Evolutionary conservation across 371 early-diverging fungal genomes (phyloP).

Genomic region (Thermomucor indicae-seudaticae): DNA sequence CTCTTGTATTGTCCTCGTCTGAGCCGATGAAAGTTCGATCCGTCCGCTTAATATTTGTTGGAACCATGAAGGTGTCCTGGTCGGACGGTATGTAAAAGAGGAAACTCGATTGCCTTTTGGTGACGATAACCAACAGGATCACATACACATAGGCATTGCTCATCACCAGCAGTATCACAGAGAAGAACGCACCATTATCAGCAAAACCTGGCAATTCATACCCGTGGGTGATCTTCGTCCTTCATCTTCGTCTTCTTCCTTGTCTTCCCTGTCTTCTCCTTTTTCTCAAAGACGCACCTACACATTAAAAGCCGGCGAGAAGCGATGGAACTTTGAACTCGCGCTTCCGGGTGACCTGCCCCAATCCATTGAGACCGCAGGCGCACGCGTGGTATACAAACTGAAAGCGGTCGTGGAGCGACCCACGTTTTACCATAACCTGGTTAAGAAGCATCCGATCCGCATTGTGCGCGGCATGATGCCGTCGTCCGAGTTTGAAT

Average conservation of each 20-base stretch:
- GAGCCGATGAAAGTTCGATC: constrained; percentile 40
- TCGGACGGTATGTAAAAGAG: constrained; percentile 29
- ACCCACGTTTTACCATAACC: constrained; percentile 33
- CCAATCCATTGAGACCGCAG: constrained; percentile 36
- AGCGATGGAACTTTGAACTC: constrained; percentile 34
- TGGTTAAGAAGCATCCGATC: constrained; percentile 23
- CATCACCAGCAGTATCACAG: constrained; percentile 39
- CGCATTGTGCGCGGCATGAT: constrained; percentile 28
- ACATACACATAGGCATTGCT: constrained; percentile 19
- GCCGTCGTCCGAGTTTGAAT: constrained; percentile 31
- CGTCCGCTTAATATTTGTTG: constrained; percentile 24
- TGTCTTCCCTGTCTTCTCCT: not conserved
- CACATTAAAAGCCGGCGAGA: constrained; percentile 28
- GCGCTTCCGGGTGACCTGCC: constrained; percentile 39
- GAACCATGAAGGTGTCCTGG: constrained; percentile 48
- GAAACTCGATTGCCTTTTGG: not conserved
- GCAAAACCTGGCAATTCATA: constrained; percentile 34
- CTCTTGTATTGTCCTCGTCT: constrained; percentile 16
- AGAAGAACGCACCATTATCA: constrained; percentile 31
- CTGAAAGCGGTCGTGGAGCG: constrained; percentile 39
- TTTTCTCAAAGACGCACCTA: constrained; percentile 16
- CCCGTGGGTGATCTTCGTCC: constrained; percentile 4
- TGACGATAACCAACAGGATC: not conserved
- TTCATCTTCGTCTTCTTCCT: constrained; percentile 1
- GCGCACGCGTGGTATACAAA: constrained; percentile 32